Evolutionary conservation across 2,329 filamentous ascomycete genomes (phyloP).

Genomic region (Epichloe festucae): DNA sequence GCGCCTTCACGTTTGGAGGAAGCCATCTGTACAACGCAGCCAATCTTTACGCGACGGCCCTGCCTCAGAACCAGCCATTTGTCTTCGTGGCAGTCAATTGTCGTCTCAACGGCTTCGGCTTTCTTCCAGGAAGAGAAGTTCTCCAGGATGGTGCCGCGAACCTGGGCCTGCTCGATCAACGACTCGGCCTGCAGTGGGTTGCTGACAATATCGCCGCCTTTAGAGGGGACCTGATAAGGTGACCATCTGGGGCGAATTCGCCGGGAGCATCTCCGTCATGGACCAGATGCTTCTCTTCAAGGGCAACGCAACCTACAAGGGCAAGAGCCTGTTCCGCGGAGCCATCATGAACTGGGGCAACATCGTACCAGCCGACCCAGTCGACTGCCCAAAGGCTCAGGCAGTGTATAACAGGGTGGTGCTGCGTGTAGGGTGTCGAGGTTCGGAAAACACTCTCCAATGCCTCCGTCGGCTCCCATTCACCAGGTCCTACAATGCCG

Average conservation of each 20-base stretch:
- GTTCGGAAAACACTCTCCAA: slow-evolving; percentile 26
- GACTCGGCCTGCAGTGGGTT: slow-evolving; percentile 44
- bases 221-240: slow-evolving; percentile 48
- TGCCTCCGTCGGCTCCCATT: slow-evolving; percentile 31
- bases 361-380: slow-evolving; percentile 32
- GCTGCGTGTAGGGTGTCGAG: background rate
- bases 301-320: slow-evolving; percentile 38
- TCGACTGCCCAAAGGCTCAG: background rate
- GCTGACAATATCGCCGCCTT: slow-evolving; percentile 49
- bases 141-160: slow-evolving; percentile 48
- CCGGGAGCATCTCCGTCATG: slow-evolving; percentile 42
- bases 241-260: slow-evolving; percentile 47
- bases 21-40: background rate
- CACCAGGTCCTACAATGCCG: slow-evolving; percentile 29
- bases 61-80: slow-evolving; percentile 12
- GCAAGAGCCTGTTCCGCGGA: slow-evolving; percentile 1
- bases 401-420: background rate
- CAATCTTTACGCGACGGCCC: slow-evolving; percentile 24
- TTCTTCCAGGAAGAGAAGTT: background rate
- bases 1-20: background rate
- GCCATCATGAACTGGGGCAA: slow-evolving; percentile 7
- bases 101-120: slow-evolving; percentile 1
- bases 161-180: slow-evolving; percentile 44
- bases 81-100: slow-evolving; percentile 3
- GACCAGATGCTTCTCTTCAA: slow-evolving; percentile 40